Base-by-base conservation (phyloP, 345 rosid genomes). In the Hirschfeldia incana region DNA sequence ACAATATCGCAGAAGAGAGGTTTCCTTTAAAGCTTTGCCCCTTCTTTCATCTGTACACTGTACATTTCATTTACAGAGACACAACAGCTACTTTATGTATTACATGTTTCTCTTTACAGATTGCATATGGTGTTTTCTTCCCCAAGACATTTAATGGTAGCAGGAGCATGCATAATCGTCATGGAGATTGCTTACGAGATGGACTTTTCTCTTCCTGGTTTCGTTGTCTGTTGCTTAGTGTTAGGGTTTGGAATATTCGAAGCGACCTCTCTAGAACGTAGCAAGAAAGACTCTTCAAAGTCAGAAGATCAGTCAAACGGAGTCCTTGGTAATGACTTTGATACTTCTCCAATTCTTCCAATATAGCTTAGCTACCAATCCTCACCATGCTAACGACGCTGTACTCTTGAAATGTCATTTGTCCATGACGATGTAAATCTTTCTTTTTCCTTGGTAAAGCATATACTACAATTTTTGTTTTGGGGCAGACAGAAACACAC, bases 51-150 rank as follows among this genome's bases (percentile, higher is more conserved):
- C 69, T 15, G 17, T 11, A 6, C 57, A 58, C 64, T 15, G 17
- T 11, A 6, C 57, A 58, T 29, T 39, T n/a, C 55, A 75, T 39
- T 17, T 6, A 30, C 26, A 37, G 62, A 37, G 62, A 6, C 60
- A 12, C 15, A 49, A 30, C n/a, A 30, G 1, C 6, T 26, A 7
- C 55, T 51, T 58, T 13, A 21, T 33, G 3, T 39, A 12, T 58
- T 83, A 37, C 51, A 4, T 44, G 73, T 70, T 72, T 15, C 13
- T 30, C 51, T 79, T 70, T 82, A 75, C 76, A 95, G 97, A 87
- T 80, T 95, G 87, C 98, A 93, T 79, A 88, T 95, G 96, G 99
- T 95, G 82, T 93, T 95, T 89, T 95, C 99, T 67, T 95, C 99
- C 10, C 99, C 98, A 17, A 86, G 98, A 81, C 99, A 93, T 88